phyloP scores from a whole-genome alignment of 805 yeast genomes.

The Metschnikowia chrysomelidarum region DNA sequence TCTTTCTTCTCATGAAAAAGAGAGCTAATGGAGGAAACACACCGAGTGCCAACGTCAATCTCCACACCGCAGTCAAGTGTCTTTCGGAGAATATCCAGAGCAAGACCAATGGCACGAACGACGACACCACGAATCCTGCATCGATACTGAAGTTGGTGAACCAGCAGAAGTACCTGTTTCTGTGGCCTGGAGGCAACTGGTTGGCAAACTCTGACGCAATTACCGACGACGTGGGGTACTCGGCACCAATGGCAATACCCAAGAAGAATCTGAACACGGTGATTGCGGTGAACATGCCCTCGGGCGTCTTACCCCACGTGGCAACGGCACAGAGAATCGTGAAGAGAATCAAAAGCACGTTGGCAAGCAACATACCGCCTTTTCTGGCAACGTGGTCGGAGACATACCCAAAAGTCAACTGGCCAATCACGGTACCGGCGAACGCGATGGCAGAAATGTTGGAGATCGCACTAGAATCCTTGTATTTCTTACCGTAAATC shows the following conservation, averaged over 20 bases:
- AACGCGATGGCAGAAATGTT: conserved; percentile 87
- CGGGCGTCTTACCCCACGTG: conserved; percentile 73
- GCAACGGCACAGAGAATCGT: conserved; percentile 65
- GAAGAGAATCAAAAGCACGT: conserved; percentile 69
- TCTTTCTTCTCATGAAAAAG: conserved; percentile 73
- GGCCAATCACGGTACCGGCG: conserved; percentile 90
- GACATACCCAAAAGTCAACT: conserved; percentile 73
- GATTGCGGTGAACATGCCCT: conserved; percentile 79
- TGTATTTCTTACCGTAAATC: conserved; percentile 64
- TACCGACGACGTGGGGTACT: conserved; percentile 90
- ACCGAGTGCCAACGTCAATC: conserved; percentile 86
- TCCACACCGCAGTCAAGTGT: conserved; percentile 84
- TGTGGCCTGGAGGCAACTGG: conserved; percentile 70
- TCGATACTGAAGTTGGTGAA: conserved; percentile 90
- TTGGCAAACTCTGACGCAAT: conserved; percentile 92
- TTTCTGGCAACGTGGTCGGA: conserved; percentile 82
- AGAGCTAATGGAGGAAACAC: conserved; percentile 82
- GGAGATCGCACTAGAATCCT: conserved; percentile 64
- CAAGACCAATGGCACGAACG: conserved; percentile 84
- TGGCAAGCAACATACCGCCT: conserved; percentile 78
- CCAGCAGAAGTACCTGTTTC: conserved; percentile 87
- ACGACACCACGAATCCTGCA: conserved; percentile 74
- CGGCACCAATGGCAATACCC: conserved; percentile 93
- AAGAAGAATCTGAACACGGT: conserved; percentile 83
- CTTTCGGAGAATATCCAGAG: conserved; percentile 75